Evolutionary conservation across 371 early-diverging fungal species (phyloP), one percentile per base, ranked within the genome.

Genomic region (Mortierella sp.): DNA sequence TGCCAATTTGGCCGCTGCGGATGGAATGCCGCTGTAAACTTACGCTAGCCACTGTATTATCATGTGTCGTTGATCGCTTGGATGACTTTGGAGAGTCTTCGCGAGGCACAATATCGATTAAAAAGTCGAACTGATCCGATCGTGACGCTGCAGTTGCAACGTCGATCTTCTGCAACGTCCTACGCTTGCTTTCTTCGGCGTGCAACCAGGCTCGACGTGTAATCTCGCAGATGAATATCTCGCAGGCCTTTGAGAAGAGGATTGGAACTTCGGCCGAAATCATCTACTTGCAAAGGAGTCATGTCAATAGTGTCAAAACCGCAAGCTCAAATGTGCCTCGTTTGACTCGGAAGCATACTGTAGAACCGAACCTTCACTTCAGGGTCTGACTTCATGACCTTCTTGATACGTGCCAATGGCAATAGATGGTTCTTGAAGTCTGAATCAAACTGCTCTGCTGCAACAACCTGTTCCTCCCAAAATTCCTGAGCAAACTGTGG

Each of bases 381-480:
- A 41, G 94, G 95, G 72, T 97, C 98, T 21, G 91, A 88, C 81
- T 97, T 98, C 97, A 97, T 97, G 39, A 97, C 92, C 73, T 95
- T 93, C 71, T 97, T 97, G 72, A 97, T 95, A 24, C 98, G 76
- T 24, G 98, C 97, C 54, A 97, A 74, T 7, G 98, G 98, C 68
- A 97, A 79, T 39, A 86, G 82, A 57, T 96, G 91, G 60, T 83
- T 83, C 83, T 94, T 96, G 79, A 92, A 94, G 77, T 94, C 94
- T 25, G 83, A 83, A 56, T 80, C 65, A 17, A 79, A 80, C 49
- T 83, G 78, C 25, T 86, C 83, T 19, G 88, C 82, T 29, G 83
- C 78, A 6, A 70, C 58, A 45, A 84, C 68, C 44, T 87, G 87
- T 2, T 78, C 77, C 57, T 82, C 71, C 88, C 88, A 88, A 60